Evolutionary conservation across 345 rosid species (phyloP).

Genomic region (Arabidopsis suecica): DNA sequence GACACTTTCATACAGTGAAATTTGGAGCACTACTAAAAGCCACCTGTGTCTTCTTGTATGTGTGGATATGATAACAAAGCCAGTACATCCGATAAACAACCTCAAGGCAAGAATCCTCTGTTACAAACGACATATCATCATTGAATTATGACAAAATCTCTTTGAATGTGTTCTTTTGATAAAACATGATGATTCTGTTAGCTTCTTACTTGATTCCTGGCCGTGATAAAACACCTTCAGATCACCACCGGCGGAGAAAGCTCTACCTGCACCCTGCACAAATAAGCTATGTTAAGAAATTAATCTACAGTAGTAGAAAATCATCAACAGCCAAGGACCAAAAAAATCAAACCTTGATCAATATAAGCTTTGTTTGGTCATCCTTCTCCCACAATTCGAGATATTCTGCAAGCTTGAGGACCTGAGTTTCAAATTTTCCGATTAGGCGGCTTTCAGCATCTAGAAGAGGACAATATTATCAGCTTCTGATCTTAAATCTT

Average conservation of each 20-base stretch:
- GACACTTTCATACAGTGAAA: constrained; percentile 10
- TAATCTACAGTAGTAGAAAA: background rate
- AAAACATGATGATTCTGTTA: background rate
- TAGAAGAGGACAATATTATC: constrained; percentile 8
- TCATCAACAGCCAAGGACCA: background rate
- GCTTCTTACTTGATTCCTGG: constrained; percentile 65
- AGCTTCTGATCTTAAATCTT: constrained; percentile 8
- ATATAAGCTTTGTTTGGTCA: constrained; percentile 58
- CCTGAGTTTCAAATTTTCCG: constrained; percentile 50
- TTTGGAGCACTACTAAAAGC: background rate
- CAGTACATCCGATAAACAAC: constrained; percentile 96
- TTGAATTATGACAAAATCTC: background rate
- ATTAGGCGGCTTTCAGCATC: constrained; percentile 22
- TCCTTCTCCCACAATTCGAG: constrained; percentile 89
- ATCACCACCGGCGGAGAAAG: constrained; percentile 98
- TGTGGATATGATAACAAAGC: constrained; percentile 92
- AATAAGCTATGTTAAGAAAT: background rate
- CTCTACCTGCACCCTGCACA: constrained; percentile 84
- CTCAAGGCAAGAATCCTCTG: constrained; percentile 92
- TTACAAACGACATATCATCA: constrained; percentile 24
- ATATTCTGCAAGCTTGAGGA: constrained; percentile 69
- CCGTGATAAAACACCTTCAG: constrained; percentile 88
- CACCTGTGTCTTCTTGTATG: constrained; percentile 85
- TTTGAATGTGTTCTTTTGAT: background rate
- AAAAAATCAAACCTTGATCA: constrained; percentile 66